Base-by-base conservation (phyloP, 2,329 filamentous ascomycete genomes). In the Fusarium buxicola region DNA sequence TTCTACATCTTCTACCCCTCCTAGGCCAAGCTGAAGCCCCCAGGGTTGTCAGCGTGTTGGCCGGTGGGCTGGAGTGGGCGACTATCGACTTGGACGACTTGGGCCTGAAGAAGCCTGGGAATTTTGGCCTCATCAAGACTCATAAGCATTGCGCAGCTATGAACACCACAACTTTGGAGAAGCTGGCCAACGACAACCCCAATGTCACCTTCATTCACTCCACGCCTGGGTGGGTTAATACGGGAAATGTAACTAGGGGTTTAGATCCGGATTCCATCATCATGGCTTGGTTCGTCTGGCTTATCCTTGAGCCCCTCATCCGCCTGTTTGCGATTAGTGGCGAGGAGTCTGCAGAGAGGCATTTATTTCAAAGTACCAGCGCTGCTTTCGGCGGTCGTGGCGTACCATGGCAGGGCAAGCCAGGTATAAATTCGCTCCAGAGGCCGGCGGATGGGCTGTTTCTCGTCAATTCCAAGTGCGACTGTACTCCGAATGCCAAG, bases 1-100 rank as follows among this genome's bases (percentile, higher is more conserved):
- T 76, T 27, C 61, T 68, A 12, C 69, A 74, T 25, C 74, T 83
- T 5, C 75, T 82, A 7, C 79, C 81, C 0, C 69, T 79, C 0
- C 72, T 83, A 1, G 27, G 28, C 11, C 15, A 57, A 25, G 54
- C 76, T 0, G 67, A 75, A 40, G 58, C 57, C 3, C 45, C 66
- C 1, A 64, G 66, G 40, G 70, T 74, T 21, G 51, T 74, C 27
- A 72, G 65, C 44, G 71, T 74, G 11, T 52, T 72, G 1, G 58
- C 24, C 3, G 73, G 72, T 3, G 68, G 39, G 38, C 18, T 61
- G 12, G 43, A 65, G 72, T 4, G 35, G 10, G 4, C 13, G 4
- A 53, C n/a, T 1, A 27, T 73, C n/a, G 28, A 67, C 16, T 11
- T 65, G 12, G 69, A 73, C 18, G 73, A 74, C 34, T 40, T 73